These are phyloP conservation scores for Didymellaceae sp. DNA, from an alignment of 2,329 filamentous ascomycete genomes.

Conservation along the genomic window DNA sequence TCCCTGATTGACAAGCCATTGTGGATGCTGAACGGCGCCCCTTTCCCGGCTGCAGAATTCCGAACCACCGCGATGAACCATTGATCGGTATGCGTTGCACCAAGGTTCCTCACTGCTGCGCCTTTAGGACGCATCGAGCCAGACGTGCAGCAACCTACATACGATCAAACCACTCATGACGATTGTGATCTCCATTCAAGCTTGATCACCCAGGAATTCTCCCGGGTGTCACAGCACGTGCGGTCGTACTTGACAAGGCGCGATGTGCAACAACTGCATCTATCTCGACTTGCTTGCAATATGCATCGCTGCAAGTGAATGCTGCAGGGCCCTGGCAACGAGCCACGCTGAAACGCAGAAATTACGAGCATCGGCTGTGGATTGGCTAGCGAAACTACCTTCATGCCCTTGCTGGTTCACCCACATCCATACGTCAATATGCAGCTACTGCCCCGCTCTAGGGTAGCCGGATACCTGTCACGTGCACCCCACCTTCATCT, in stretches of 20 bases:
- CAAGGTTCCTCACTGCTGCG: conserved; percentile 26
- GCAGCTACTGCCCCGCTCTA: conserved; percentile 24
- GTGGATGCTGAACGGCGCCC: conserved; percentile 26
- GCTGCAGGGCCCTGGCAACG: conserved; percentile 18
- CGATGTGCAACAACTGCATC: conserved; percentile 12
- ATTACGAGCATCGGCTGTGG: conserved; percentile 22
- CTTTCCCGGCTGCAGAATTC: conserved; percentile 22
- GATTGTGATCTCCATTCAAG: conserved; percentile 19
- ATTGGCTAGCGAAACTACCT: conserved; percentile 16
- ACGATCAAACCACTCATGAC: conserved; percentile 29
- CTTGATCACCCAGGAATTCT: conserved; percentile 23
- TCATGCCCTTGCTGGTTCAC: conserved; percentile 11
- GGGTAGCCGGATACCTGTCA: conserved; percentile 17
- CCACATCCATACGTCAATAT: conserved; percentile 36
- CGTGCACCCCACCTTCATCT: conserved; percentile 25
- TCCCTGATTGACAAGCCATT: conserved; percentile 24
- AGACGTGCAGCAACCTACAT: conserved; percentile 40
- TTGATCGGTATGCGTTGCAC: conserved; percentile 36
- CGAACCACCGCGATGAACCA: conserved; percentile 31
- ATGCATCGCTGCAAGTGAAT: conserved; percentile 4
- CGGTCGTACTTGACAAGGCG: conserved; percentile 18
- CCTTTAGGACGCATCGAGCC: conserved; percentile 36
- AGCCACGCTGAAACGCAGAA: conserved; percentile 32
- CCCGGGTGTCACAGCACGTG: conserved; percentile 35
- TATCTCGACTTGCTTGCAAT: conserved; percentile 3